Evolutionary conservation across 1,284 basidiomycete species (phyloP), one percentile per base, ranked within the genome.

Genomic region (Sanghuangporus weigelae): DNA sequence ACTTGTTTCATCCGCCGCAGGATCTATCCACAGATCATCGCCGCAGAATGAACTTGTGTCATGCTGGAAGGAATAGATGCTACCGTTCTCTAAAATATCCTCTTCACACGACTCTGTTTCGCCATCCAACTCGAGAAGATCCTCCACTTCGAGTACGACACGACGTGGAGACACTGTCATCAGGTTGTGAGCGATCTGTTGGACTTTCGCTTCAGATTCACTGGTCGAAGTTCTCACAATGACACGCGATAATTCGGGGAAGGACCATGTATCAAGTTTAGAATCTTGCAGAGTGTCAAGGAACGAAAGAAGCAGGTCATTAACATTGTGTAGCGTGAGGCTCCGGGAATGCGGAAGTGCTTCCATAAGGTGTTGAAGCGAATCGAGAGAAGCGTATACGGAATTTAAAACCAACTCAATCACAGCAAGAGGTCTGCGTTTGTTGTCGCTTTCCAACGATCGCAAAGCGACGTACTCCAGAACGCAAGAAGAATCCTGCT

Each of bases 401-500:
- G 50, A 61, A 23, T 55, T 50, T 12, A 61, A n/a, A 35, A 16
- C 23, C 12, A 61, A 23, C 21, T 61, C 40, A 61, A 36, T n/a
- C 2, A 51, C 11, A 23, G 38, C 39, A 26, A 38, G 35, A 21
- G 49, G 7, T 26, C 23, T 38, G 8, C 16, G 31, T 26, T 10
- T 54, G 11, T 36, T 48, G 12, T 31, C n/a, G 23, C 19, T 46
- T 21, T 35, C 36, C 23, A 35, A 31, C 12, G 55, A 26, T 35
- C 31, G 36, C 21, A 51, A 26, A 7, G 38, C 51, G n/a, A 59
- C 63, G 67, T 68, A 72, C n/a, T 73, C 67, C 21, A 81, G 56
- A 31, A 81, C 51, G 0, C 68, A 64, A 3, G 73, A 71, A 5
- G 74, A 73, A 63, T 80, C 75, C 26, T 71, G 69, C 11, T 57